Percentiles rank a stretch among this genome's conserved stretches.
phyloP scores from a whole-genome alignment of 176 grass and related monocot species.

The Zea luxurians region DNA sequence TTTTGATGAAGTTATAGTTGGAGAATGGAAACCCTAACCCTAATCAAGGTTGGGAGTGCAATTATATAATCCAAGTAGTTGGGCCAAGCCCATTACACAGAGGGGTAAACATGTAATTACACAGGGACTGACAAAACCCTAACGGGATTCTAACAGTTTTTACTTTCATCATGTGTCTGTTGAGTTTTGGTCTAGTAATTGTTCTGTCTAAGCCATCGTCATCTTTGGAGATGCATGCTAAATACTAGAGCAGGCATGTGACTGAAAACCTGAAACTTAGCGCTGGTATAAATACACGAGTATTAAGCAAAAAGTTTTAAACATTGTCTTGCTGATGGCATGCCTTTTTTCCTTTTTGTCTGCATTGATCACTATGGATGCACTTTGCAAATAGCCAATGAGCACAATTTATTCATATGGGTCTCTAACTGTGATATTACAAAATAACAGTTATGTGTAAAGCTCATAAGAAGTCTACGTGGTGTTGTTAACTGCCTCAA shows the following conservation, averaged over 20 bases:
- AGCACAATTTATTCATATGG: neutral
- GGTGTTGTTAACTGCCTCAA: neutral
- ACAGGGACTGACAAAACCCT: no score
- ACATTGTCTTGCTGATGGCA: neutral
- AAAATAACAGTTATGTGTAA: neutral
- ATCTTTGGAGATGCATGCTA: neutral
- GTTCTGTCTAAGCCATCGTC: neutral
- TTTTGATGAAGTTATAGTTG: neutral
- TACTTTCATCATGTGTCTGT: neutral
- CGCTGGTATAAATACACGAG: neutral
- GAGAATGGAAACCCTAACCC: no score
- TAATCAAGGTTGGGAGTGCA: no score
- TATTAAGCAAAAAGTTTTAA: slow-evolving; percentile 15
- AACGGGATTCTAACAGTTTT: no score
- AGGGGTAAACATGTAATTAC: no score
- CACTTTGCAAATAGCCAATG: neutral
- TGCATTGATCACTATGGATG: neutral
- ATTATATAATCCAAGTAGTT: no score
- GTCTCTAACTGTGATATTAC: neutral
- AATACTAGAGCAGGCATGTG: slow-evolving; percentile 14
- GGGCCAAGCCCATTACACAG: no score
- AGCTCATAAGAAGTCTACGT: neutral
- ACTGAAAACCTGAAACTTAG: neutral
- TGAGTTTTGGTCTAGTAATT: slow-evolving; percentile 13
- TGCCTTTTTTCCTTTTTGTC: neutral